Percentiles rank a stretch among this genome's conserved stretches.
Conservation (phyloP, 768 basidiomycete genomes). For the Hypholoma fasciculare region DNA sequence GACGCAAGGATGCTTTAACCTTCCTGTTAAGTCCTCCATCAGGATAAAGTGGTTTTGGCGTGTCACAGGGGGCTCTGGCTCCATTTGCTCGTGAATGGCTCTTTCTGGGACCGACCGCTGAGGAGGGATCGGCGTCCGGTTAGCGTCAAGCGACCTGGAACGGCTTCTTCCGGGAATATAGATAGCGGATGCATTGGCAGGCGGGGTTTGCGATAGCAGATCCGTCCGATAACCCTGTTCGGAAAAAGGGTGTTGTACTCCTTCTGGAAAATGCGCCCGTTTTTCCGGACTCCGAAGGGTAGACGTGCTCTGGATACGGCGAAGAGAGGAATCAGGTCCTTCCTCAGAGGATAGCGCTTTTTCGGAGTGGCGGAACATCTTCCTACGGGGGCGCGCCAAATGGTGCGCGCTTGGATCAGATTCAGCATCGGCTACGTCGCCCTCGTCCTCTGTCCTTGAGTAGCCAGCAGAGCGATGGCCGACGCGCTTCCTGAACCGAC, state of each 20-base stretch:
- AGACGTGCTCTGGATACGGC: conserved; percentile 69
- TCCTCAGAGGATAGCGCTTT: conserved; percentile 40
- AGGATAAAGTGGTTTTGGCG: conserved; percentile 97
- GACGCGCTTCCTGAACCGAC: conserved; percentile 62
- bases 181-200: conserved; percentile 24
- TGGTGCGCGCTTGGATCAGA: conserved; percentile 19
- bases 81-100: conserved; percentile 33
- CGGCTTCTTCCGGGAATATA: conserved; percentile 44
- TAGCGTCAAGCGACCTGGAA: conserved; percentile 40
- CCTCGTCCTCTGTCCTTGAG: conserved; percentile 56
- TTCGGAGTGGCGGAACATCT: conserved; percentile 42
- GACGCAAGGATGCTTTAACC: conserved; percentile 89
- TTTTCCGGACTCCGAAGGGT: conserved; percentile 38
- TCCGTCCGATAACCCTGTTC: background rate
- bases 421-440: conserved; percentile 33
- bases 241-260: background rate
- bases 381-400: conserved; percentile 31
- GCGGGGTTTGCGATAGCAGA: background rate
- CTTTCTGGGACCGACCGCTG: conserved; percentile 24
- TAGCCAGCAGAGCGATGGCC: conserved; percentile 37
- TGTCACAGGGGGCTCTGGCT: conserved; percentile 50
- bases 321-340: conserved; percentile 38
- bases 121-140: conserved; percentile 23
- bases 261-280: conserved; percentile 17
- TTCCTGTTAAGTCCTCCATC: conserved; percentile 97